These are phyloP conservation scores for Blastobotrys attinorum DNA, from an alignment of 805 yeast species.

Conservation along the genomic window DNA sequence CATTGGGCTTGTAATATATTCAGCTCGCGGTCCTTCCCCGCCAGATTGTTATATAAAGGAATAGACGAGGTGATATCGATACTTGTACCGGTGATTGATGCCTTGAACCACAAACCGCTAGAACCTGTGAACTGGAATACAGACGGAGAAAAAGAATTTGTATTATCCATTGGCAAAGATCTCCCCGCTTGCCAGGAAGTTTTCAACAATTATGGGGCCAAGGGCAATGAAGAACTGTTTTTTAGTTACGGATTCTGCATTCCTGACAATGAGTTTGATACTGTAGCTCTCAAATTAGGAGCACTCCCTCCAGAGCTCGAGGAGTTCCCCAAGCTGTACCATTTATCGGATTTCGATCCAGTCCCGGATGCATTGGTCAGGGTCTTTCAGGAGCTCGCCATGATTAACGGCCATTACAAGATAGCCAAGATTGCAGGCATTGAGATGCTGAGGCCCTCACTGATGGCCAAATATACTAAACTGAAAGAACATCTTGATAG, in stretches of 20 bases:
- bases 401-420: not conserved
- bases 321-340: not conserved
- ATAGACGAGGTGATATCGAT: slow-evolving; percentile 42
- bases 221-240: slow-evolving; percentile 75
- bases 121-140: slow-evolving; percentile 57
- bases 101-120: slow-evolving; percentile 62
- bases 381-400: not conserved
- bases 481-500: not conserved
- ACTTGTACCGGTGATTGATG: slow-evolving; percentile 69
- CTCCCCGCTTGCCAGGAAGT: slow-evolving; percentile 37
- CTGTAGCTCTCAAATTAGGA: slow-evolving; percentile 49
- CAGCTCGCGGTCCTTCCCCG: slow-evolving; percentile 76
- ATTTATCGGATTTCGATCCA: not conserved
- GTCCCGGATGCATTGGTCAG: not conserved
- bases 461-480: not conserved
- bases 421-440: not conserved
- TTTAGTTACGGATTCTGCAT: slow-evolving; percentile 76
- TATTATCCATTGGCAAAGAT: slow-evolving; percentile 23
- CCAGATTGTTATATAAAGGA: slow-evolving; percentile 37
- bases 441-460: not conserved
- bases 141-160: slow-evolving; percentile 10
- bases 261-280: slow-evolving; percentile 45
- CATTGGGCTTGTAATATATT: slow-evolving; percentile 69
- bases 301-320: not conserved
- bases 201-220: slow-evolving; percentile 79